These are phyloP conservation scores for Colletotrichum tanaceti DNA, from an alignment of 2,329 filamentous ascomycete genomes.

Conservation along the genomic window DNA sequence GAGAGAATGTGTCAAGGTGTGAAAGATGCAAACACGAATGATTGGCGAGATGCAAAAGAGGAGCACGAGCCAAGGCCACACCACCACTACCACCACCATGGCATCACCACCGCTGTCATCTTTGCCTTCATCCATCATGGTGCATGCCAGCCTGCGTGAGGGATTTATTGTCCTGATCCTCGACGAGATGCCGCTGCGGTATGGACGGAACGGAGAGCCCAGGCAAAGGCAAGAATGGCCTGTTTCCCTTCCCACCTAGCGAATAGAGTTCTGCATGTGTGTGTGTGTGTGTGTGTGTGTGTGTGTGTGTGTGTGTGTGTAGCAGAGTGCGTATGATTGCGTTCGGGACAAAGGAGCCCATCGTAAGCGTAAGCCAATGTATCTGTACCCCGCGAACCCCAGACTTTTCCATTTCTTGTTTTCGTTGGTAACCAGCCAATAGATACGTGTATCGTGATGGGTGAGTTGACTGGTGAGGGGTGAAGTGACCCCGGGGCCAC, in stretches of 20 bases:
- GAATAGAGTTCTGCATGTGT: conserved; percentile 18
- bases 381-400: conserved; percentile 32
- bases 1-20: too few species aligned
- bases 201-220: background rate
- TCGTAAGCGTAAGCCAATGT: conserved; percentile 12
- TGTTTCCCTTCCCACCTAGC: conserved; percentile 2
- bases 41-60: too few species aligned
- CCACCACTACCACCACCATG: background rate
- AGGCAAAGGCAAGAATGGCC: conserved; percentile 19
- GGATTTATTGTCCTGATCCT: conserved; percentile 26
- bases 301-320: background rate
- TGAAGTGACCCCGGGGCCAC: too few species aligned
- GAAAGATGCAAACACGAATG: too few species aligned
- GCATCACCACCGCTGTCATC: conserved; percentile 27
- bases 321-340: conserved; percentile 27
- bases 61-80: background rate
- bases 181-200: conserved; percentile 15
- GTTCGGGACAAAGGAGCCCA: conserved; percentile 30
- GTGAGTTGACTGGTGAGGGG: background rate
- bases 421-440: background rate
- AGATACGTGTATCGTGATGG: conserved; percentile 9
- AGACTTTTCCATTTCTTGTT: conserved; percentile 9
- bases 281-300: background rate
- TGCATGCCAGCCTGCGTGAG: conserved; percentile 25
- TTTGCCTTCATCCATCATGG: conserved; percentile 23